Conservation (phyloP, 2,329 filamentous ascomycete genomes). For the Elsinoe arachidis region DNA sequence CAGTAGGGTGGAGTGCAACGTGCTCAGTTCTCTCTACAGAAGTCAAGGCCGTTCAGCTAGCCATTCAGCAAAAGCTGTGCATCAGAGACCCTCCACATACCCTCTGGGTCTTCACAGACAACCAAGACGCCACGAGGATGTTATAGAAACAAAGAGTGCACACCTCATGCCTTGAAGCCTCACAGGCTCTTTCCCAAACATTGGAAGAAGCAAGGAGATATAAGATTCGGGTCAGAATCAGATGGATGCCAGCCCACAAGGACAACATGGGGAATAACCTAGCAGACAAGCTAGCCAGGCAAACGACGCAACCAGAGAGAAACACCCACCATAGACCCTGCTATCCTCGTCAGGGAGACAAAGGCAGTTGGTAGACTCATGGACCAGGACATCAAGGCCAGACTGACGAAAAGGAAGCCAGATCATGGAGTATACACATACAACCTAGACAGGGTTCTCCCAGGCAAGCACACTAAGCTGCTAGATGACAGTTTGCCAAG, state of each 20-base stretch:
- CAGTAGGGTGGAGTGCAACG: neutral
- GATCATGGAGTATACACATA: neutral
- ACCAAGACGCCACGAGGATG: neutral
- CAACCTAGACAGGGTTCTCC: neutral
- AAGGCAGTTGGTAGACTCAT: neutral
- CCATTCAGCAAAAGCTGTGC: neutral
- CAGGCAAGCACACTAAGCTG: neutral
- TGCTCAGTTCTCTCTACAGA: neutral
- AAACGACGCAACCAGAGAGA: neutral
- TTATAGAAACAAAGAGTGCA: neutral
- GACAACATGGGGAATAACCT: neutral
- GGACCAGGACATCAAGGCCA: neutral
- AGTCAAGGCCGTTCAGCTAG: neutral
- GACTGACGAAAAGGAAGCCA: neutral
- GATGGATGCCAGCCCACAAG: neutral
- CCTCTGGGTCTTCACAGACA: neutral
- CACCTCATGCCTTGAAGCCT: neutral
- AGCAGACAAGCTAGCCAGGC: slow-evolving; percentile 2
- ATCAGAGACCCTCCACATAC: neutral
- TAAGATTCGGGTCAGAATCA: neutral
- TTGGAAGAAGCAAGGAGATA: neutral
- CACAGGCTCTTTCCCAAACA: neutral
- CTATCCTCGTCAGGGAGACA: neutral
- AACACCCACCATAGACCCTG: no score
- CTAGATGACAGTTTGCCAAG: neutral